Conservation (phyloP, 1,284 basidiomycete genomes). For the Mycena sp. region DNA sequence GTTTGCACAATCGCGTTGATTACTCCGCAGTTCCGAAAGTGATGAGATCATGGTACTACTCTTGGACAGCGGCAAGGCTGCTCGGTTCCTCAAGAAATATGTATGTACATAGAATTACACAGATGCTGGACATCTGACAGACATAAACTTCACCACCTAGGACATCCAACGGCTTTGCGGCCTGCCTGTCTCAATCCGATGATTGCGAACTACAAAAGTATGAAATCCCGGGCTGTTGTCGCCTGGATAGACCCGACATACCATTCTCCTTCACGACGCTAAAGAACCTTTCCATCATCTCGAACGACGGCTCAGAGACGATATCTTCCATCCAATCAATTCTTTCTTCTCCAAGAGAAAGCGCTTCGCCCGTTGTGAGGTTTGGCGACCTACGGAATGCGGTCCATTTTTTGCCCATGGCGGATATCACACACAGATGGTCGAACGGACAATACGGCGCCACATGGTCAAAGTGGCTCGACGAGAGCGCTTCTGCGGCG, state of each 20-base stretch:
- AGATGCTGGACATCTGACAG: too few species aligned
- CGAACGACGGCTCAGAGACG: constrained; percentile 26
- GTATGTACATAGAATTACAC: too few species aligned
- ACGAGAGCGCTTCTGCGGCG: constrained; percentile 18
- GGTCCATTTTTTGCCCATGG: constrained; percentile 29
- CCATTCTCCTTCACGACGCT: constrained; percentile 16
- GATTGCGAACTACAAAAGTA: constrained; percentile 9
- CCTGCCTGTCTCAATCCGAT: too few species aligned
- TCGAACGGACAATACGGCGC: constrained; percentile 27
- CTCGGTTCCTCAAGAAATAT: too few species aligned
- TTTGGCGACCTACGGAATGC: constrained; percentile 20
- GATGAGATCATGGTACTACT: too few species aligned
- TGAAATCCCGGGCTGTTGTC: too few species aligned
- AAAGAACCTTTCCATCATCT: constrained; percentile 26
- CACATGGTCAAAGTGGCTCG: constrained; percentile 23
- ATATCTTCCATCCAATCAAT: constrained; percentile 31
- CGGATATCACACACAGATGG: constrained; percentile 22
- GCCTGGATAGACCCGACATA: not conserved
- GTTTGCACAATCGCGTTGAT: too few species aligned
- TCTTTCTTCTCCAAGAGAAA: constrained; percentile 14
- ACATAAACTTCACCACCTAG: too few species aligned
- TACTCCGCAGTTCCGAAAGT: too few species aligned
- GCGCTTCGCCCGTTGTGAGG: constrained; percentile 23
- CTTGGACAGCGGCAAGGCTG: too few species aligned
- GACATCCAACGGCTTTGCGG: too few species aligned